Percentiles rank a stretch among this genome's conserved stretches.
phyloP scores from a whole-genome alignment of 805 yeast genomes.

The Saccharomycopsis malanga region DNA sequence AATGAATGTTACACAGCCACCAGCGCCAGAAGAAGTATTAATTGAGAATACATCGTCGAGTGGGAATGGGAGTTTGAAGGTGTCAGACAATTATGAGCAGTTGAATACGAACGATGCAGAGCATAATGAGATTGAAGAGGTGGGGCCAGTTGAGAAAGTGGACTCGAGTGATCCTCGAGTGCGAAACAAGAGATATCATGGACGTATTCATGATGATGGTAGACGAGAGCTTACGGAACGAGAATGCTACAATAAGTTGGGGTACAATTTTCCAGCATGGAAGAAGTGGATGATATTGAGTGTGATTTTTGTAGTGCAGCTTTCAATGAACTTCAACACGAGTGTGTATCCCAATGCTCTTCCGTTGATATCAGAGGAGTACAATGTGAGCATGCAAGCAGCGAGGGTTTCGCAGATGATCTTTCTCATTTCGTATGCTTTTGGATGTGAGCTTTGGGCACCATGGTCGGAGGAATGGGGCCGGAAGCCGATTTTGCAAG shows the following conservation, averaged over 20 bases:
- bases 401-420: constrained; percentile 1
- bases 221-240: constrained; percentile 1
- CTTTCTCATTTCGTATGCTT: constrained; percentile 2
- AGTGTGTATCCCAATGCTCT: background rate
- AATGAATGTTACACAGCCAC: background rate
- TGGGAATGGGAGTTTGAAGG: background rate
- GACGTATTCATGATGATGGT: background rate
- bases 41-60: background rate
- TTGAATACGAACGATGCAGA: background rate
- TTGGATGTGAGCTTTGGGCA: constrained; percentile 6
- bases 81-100: background rate
- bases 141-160: background rate
- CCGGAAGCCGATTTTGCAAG: constrained; percentile 5
- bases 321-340: constrained; percentile 4
- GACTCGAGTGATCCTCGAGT: constrained; percentile 1
- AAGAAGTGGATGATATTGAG: constrained; percentile 3
- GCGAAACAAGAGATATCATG: background rate
- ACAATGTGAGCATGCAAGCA: background rate
- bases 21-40: background rate
- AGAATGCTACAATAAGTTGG: constrained; percentile 1
- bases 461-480: constrained; percentile 6
- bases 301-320: constrained; percentile 6
- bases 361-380: background rate
- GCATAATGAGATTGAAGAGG: background rate
- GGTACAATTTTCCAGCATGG: constrained; percentile 1